Percentiles rank a stretch among this genome's conserved stretches.
Evolutionary conservation across 345 rosid genomes (phyloP).

Genomic region (Corchorus capsularis): DNA sequence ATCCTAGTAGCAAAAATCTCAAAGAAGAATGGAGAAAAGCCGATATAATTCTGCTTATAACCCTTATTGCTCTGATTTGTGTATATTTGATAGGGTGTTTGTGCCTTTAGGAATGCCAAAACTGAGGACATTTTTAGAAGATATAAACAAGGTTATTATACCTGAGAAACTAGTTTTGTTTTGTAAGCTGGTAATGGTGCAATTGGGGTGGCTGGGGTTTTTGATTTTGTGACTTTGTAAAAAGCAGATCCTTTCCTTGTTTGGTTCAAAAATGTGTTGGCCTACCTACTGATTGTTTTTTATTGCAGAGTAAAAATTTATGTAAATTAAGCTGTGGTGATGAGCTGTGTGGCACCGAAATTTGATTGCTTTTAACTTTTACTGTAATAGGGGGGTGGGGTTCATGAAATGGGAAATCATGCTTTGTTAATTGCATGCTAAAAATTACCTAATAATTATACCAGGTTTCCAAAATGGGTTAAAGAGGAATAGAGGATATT

Average conservation of each 20-base stretch:
- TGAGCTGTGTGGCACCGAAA: constrained; percentile 18
- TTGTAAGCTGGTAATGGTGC: background rate
- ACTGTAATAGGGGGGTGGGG: too few relatives aligned
- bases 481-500: too few relatives aligned
- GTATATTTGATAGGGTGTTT: constrained; percentile 29
- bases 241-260: background rate
- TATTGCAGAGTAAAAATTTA: background rate
- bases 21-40: constrained; percentile 26
- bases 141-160: constrained; percentile 21
- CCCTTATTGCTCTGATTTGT: constrained; percentile 21
- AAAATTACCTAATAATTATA: too few relatives aligned
- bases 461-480: too few relatives aligned
- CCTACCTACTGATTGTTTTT: background rate
- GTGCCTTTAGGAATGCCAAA: constrained; percentile 86
- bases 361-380: background rate
- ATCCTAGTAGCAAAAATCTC: constrained; percentile 12
- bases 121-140: constrained; percentile 57
- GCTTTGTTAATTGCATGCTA: too few relatives aligned
- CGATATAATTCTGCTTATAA: constrained; percentile 20
- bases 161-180: background rate
- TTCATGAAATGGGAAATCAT: background rate
- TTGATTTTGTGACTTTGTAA: constrained; percentile 6
- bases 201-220: background rate
- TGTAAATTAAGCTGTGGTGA: constrained; percentile 6
- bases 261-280: constrained; percentile 2